These are phyloP conservation scores for Pichia nakasei DNA, from an alignment of 805 yeast genomes.

Conservation along the genomic window DNA sequence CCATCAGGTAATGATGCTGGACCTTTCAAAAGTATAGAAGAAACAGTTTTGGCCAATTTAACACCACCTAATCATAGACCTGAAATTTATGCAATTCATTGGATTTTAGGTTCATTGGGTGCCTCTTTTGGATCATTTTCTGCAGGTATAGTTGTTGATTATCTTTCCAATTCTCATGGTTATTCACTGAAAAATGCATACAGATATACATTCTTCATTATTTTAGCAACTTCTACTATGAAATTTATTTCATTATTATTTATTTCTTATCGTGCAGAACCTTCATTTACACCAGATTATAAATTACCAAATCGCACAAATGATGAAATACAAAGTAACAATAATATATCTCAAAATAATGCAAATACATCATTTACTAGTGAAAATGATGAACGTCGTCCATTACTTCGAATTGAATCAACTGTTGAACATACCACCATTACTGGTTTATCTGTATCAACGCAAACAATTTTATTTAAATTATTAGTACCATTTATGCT, in stretches of 20 bases:
- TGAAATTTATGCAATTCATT: constrained; percentile 67
- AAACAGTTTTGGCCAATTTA: constrained; percentile 71
- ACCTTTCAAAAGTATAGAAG: constrained; percentile 82
- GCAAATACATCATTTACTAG: background rate
- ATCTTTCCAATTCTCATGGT: constrained; percentile 25
- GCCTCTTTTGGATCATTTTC: constrained; percentile 62
- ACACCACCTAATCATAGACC: constrained; percentile 59
- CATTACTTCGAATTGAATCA: constrained; percentile 13
- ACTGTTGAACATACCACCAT: constrained; percentile 17
- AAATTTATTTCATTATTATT: constrained; percentile 44
- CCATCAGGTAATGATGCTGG: constrained; percentile 90
- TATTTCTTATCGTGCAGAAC: constrained; percentile 47
- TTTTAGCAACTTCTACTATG: constrained; percentile 43
- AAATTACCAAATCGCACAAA: constrained; percentile 8
- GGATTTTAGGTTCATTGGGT: constrained; percentile 60
- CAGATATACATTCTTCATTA: constrained; percentile 45
- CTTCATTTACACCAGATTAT: constrained; percentile 20
- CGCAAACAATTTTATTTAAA: constrained; percentile 36
- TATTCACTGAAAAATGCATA: constrained; percentile 39
- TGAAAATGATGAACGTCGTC: constrained; percentile 2
- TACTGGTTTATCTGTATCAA: constrained; percentile 33
- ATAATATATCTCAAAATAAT: background rate
- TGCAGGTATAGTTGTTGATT: constrained; percentile 53
- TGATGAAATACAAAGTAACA: background rate
- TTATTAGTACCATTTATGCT: constrained; percentile 60